Evolutionary conservation across 2,329 filamentous ascomycete genomes (phyloP).

Genomic region (Ophiostoma australiae): DNA sequence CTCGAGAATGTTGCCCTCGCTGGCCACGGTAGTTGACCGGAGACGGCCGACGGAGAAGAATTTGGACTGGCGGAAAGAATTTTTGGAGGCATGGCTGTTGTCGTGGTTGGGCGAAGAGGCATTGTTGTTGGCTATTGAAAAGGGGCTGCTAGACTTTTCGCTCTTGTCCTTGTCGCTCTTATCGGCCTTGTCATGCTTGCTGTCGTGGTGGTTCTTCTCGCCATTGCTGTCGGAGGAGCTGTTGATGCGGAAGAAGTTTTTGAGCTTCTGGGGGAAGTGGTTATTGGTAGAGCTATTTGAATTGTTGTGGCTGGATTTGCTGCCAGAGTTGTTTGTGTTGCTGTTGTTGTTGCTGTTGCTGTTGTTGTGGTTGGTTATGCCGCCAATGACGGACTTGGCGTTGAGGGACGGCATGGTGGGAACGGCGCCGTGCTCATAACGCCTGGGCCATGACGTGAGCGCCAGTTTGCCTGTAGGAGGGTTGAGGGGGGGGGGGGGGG

Average conservation of each 20-base stretch:
- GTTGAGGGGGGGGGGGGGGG: too few species aligned
- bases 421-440: conserved; percentile 29
- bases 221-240: conserved; percentile 36
- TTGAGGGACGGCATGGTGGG: conserved; percentile 40
- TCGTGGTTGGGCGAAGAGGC: neutral
- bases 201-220: conserved; percentile 36
- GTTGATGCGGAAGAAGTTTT: conserved; percentile 68
- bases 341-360: conserved; percentile 21
- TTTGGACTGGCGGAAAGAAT: conserved; percentile 73
- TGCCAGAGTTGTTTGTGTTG: conserved; percentile 17
- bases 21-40: conserved; percentile 83
- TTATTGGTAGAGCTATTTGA: conserved; percentile 43
- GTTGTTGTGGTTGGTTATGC: conserved; percentile 58
- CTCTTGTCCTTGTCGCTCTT: conserved; percentile 17
- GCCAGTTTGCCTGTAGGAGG: conserved; percentile 22
- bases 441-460: conserved; percentile 29
- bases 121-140: conserved; percentile 14
- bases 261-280: conserved; percentile 63
- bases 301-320: conserved; percentile 21
- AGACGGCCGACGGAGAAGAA: conserved; percentile 88
- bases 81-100: conserved; percentile 42
- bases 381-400: conserved; percentile 44
- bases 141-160: conserved; percentile 14
- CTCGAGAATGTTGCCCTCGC: conserved; percentile 86
- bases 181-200: conserved; percentile 16